Conservation (phyloP, 257 asterid genomes). For the Paraleonurus japonicus region DNA sequence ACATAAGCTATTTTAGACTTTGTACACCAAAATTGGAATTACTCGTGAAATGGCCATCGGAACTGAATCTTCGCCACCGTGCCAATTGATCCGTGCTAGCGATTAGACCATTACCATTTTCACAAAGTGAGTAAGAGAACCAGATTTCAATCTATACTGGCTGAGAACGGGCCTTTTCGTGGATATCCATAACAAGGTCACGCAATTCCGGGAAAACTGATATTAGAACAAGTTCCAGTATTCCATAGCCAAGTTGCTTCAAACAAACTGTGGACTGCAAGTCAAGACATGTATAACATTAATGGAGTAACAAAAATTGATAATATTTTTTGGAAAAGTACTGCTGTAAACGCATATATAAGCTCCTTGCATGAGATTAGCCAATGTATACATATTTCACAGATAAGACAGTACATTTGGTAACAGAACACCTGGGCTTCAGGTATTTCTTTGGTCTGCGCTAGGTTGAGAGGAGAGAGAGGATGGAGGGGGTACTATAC, state of each 20-base stretch:
- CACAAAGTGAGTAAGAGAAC: slow-evolving; percentile 4
- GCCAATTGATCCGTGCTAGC: slow-evolving; percentile 16
- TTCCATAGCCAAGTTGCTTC: slow-evolving; percentile 94
- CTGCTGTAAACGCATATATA: neutral
- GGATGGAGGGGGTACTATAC: slow-evolving; percentile 33
- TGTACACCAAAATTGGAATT: slow-evolving; percentile 37
- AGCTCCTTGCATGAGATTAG: neutral
- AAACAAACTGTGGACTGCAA: slow-evolving; percentile 87
- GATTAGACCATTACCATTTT: slow-evolving; percentile 15
- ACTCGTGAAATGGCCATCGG: neutral
- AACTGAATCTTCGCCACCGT: neutral
- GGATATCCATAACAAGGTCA: slow-evolving; percentile 71
- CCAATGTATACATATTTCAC: neutral
- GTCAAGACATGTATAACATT: neutral
- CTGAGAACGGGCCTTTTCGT: slow-evolving; percentile 47
- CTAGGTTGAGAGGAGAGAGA: neutral
- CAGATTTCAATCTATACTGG: slow-evolving; percentile 31
- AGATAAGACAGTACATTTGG: neutral
- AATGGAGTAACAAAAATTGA: neutral
- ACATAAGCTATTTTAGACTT: slow-evolving; percentile 38
- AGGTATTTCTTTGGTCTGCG: neutral
- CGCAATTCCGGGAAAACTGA: slow-evolving; percentile 82
- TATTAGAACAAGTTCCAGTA: slow-evolving; percentile 77
- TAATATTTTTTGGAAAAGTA: neutral
- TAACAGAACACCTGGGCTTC: neutral